These are phyloP conservation scores for Pythium pyrilobum DNA, from an alignment of 352 stramenopile species.

Conservation along the genomic window DNA sequence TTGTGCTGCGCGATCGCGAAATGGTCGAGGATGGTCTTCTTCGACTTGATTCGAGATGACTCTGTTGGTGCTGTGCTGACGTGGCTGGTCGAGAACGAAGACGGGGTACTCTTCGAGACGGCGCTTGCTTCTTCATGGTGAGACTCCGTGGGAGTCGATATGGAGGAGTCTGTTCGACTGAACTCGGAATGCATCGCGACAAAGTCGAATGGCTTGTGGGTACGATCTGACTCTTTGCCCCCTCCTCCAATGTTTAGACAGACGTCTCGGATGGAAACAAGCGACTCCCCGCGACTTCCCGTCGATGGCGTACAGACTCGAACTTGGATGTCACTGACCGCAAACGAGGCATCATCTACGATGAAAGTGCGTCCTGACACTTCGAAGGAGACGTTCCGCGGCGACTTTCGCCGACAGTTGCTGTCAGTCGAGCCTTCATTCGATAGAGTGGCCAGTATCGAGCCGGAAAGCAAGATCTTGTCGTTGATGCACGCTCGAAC, in stretches of 20 bases:
- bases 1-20: slow-evolving; percentile 71
- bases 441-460: slow-evolving; percentile 28
- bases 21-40: slow-evolving; percentile 69
- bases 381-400: slow-evolving; percentile 1
- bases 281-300: slow-evolving; percentile 56
- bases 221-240: slow-evolving; percentile 2
- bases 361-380: slow-evolving; percentile 22
- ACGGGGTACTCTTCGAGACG: too few relatives aligned
- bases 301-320: slow-evolving; percentile 57
- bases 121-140: too few relatives aligned
- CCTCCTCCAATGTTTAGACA: slow-evolving; percentile 45
- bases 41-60: slow-evolving; percentile 18
- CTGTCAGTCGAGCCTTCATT: slow-evolving; percentile 14
- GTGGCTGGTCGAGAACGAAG: not conserved
- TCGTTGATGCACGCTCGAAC: slow-evolving; percentile 71
- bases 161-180: not conserved
- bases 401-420: not conserved
- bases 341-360: slow-evolving; percentile 38
- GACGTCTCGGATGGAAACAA: slow-evolving; percentile 53
- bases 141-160: too few relatives aligned
- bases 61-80: not conserved
- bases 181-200: not conserved
- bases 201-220: slow-evolving; percentile 15
- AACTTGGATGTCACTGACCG: slow-evolving; percentile 55
- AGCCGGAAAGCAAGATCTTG: slow-evolving; percentile 38